phyloP scores from a whole-genome alignment of 176 grass and related monocot species.

The Tillandsia leiboldiana region DNA sequence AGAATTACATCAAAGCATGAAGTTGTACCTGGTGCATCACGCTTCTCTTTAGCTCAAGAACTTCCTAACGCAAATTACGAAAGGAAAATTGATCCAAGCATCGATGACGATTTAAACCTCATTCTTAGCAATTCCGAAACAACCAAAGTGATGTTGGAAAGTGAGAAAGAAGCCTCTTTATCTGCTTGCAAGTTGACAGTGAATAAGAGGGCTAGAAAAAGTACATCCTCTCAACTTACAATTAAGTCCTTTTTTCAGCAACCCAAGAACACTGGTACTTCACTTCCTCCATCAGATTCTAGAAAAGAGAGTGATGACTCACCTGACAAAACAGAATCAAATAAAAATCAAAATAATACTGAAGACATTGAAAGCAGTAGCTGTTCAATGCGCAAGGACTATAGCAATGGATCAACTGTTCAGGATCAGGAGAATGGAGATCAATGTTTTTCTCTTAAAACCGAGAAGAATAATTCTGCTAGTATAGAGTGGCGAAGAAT shows the following conservation, averaged over 20 bases:
- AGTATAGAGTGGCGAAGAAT: conserved; percentile 77
- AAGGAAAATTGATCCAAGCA: conserved; percentile 22
- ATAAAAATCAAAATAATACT: background rate
- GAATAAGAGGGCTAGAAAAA: conserved; percentile 49
- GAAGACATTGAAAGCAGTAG: background rate
- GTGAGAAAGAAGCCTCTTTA: conserved; percentile 24
- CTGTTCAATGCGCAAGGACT: conserved; percentile 20
- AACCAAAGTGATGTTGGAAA: background rate
- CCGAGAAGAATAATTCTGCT: conserved; percentile 39
- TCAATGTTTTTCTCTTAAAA: conserved; percentile 17
- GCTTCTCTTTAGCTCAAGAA: conserved; percentile 20
- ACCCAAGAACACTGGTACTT: conserved; percentile 22
- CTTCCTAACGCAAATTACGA: conserved; percentile 24
- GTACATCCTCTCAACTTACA: conserved; percentile 62
- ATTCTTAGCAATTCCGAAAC: conserved; percentile 3
- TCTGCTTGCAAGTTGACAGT: conserved; percentile 25
- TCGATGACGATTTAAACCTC: conserved; percentile 19
- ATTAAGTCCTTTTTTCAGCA: conserved; percentile 83
- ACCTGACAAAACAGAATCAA: conserved; percentile 6
- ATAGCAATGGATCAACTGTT: conserved; percentile 13
- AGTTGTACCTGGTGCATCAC: conserved; percentile 11
- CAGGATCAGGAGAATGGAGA: conserved; percentile 30
- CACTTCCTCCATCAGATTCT: conserved; percentile 25
- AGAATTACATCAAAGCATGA: conserved; percentile 21
- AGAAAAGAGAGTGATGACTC: conserved; percentile 6